Conservation (phyloP, 148 eudicot species). For the Arctostaphylos glauca region DNA sequence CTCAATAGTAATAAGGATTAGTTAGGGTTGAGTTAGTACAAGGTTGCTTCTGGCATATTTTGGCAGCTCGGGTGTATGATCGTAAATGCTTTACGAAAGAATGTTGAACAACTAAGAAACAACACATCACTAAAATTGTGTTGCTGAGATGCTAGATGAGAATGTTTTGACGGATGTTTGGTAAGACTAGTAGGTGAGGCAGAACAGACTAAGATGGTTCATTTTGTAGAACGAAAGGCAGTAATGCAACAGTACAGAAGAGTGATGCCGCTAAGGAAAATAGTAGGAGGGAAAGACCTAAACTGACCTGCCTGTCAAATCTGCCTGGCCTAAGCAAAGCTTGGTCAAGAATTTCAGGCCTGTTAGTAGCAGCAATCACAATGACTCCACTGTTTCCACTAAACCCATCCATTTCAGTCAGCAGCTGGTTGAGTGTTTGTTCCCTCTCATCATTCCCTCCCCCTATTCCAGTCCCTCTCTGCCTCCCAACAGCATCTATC, state of each 20-base stretch:
- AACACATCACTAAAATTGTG: neutral
- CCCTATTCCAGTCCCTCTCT: constrained; percentile 86
- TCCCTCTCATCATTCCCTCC: constrained; percentile 90
- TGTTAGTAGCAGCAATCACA: constrained; percentile 82
- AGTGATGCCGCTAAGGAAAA: neutral
- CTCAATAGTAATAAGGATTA: neutral
- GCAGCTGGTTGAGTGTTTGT: constrained; percentile 77
- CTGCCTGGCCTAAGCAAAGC: constrained; percentile 79
- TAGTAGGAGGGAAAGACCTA: neutral
- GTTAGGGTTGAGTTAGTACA: neutral
- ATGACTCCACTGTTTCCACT: constrained; percentile 66
- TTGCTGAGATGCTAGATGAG: neutral
- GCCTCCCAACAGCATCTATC: constrained; percentile 90
- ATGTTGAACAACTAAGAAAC: neutral
- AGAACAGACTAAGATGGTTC: neutral
- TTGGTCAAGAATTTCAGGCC: constrained; percentile 82
- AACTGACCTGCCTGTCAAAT: constrained; percentile 39
- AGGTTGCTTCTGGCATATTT: neutral
- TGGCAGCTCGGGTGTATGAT: neutral
- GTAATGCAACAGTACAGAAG: neutral
- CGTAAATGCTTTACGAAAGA: neutral
- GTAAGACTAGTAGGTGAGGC: neutral
- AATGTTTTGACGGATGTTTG: neutral
- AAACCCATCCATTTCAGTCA: constrained; percentile 91
- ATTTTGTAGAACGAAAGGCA: neutral